Evolutionary conservation across 2,329 filamentous ascomycete genomes (phyloP), one percentile per base, ranked within the genome.

Genomic region (Periconia sp.): DNA sequence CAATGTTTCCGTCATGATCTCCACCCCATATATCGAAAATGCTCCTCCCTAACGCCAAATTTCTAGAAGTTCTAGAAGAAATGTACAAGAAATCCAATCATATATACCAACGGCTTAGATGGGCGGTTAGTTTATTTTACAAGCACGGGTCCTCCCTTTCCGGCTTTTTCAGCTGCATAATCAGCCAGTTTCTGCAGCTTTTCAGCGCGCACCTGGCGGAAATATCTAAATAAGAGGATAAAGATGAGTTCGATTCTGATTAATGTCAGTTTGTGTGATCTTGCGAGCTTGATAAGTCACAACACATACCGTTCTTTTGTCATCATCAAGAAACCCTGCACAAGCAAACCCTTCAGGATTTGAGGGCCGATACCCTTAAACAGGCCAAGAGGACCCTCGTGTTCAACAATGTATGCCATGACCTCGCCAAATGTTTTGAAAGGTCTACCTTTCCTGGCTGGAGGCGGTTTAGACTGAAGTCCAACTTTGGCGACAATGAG

Each of bases 271-370:
- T 40, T 19, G 6, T 18, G 30, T 11, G 11, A n/a, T 19, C 17
- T 37, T 2, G 45, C 6, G 14, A 47, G 6, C 14, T 10, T 18
- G 15, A 20, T 18, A 23, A 33, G 23, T 5, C 6, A 9, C 35
- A 2, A 43, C 44, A 41, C 81, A 62, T 81, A 92, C 90, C 92
- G 85, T 77, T 99, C 94, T 78, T 99, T 99, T 45, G 92, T 94
- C 92, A 97, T 99, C 94, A 99, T 99, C 40, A 99, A 80, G 52
- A 99, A 85, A 47, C 94, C 94, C 71, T 99, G 94, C 2, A 99
- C 94, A 46, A 99, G 73, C 49, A 99, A 77, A 1, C 94, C 94
- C 77, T 99, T 99, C 54, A 92, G 75, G 48, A 99, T 89, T 74
- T 99, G 94, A 2, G 94, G 94, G 0, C 86, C 92, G 62, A 99